Evolutionary conservation across 176 grass and related monocot species (phyloP).

Genomic region (Puccinellia tenuiflora): DNA sequence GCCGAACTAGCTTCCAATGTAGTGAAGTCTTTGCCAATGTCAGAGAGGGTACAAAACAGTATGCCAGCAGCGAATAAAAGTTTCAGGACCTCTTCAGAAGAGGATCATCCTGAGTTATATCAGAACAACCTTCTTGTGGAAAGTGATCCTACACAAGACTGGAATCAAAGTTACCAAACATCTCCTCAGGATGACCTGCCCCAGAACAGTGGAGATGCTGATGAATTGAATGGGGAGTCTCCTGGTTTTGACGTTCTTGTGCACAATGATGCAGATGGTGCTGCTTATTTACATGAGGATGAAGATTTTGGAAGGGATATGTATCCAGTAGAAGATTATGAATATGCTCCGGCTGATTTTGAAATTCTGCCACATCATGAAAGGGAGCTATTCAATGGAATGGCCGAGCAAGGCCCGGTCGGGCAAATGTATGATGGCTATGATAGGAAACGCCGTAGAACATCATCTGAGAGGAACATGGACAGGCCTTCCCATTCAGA

Average conservation of each 20-base stretch:
- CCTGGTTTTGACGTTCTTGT: slow-evolving; percentile 97
- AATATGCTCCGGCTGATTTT: slow-evolving; percentile 56
- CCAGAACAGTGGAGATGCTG: slow-evolving; percentile 64
- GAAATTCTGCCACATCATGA: slow-evolving; percentile 44
- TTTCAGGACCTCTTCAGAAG: slow-evolving; percentile 29
- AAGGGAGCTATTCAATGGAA: slow-evolving; percentile 54
- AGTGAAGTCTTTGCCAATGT: slow-evolving; percentile 32
- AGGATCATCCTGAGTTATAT: slow-evolving; percentile 42
- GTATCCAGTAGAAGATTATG: slow-evolving; percentile 69
- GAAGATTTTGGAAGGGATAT: slow-evolving; percentile 67
- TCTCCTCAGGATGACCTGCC: slow-evolving; percentile 46
- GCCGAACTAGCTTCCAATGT: slow-evolving; percentile 12
- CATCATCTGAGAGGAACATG: slow-evolving; percentile 52
- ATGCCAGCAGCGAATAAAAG: slow-evolving; percentile 25
- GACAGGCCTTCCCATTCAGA: slow-evolving; percentile 48
- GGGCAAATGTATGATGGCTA: slow-evolving; percentile 41
- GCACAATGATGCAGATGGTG: slow-evolving; percentile 57
- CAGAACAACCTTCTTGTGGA: slow-evolving; percentile 34
- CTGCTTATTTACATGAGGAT: slow-evolving; percentile 59
- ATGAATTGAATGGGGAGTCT: slow-evolving; percentile 68
- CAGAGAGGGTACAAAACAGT: slow-evolving; percentile 24
- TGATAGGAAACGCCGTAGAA: slow-evolving; percentile 58
- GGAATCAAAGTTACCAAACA: slow-evolving; percentile 29
- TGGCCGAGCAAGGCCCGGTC: slow-evolving; percentile 25
- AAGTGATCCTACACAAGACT: slow-evolving; percentile 43